Evolutionary conservation across 441 rosid genomes (phyloP), one percentile per base, ranked within the genome.

Genomic region (Kokia cookei): DNA sequence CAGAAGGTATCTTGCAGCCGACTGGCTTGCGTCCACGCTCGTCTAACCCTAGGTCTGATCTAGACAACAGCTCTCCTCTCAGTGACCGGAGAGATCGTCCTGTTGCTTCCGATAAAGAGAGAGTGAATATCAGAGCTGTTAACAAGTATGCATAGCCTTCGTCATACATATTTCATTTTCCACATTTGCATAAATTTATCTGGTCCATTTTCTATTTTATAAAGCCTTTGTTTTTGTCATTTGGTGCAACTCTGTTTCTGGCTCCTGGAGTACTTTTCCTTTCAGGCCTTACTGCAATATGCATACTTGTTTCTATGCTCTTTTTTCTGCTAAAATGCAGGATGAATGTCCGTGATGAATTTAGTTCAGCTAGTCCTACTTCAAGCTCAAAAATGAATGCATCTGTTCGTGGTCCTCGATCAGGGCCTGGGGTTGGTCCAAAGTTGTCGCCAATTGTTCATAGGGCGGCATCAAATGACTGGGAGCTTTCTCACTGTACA

Each of bases 401-500:
- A 73, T 89, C 94, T 76, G 73, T 85, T 75, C 88, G 97, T 53
- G 99, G 88, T 75, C 95, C 97, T 2, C 85, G 98, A 79, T 86
- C 97, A 26, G 89, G 90, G 75, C 86, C 97, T 35, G 93, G 89
- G 59, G 81, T 80, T 67, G 84, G 83, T 17, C 86, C 98, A 1
- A 96, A 96, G 83, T 83, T 90, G 77, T 86, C 93, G 66, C 94
- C 94, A 40, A 85, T 85, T 79, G 81, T 89, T 79, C 96, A 87
- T 65, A 93, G 91, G 79, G 86, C 84, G 73, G 87, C 90, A 81
- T 77, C 94, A 50, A 84, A 78, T 82, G 97, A 96, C 66, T 91
- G 98, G 97, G 98, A 96, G 76, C 82, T 94, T 77, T 82, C 98
- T 81, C 90, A 85, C 42, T 89, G 94, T 84, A 80, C 92, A 76